A percentile compares a stretch with the other conserved stretches of the same genome.
phyloP scores from a whole-genome alignment of 805 yeast genomes.

The Schizosaccharomyces cryophilus region DNA sequence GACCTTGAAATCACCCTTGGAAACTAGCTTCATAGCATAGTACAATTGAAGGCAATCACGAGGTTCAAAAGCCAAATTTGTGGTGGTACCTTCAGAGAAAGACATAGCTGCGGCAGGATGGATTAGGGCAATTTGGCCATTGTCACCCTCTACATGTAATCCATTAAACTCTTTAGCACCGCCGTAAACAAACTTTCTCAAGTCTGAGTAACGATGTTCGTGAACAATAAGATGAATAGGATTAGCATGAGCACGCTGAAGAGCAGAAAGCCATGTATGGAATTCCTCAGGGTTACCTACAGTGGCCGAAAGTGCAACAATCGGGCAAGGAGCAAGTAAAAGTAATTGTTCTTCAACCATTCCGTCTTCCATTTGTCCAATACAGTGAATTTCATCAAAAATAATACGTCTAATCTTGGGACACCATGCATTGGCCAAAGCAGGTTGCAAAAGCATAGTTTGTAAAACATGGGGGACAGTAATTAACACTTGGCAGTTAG shows the following conservation, averaged over 20 bases:
- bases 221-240: neutral
- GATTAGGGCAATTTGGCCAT: neutral
- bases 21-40: neutral
- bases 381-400: conserved; percentile 2
- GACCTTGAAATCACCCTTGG: conserved; percentile 1
- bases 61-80: neutral
- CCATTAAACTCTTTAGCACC: neutral
- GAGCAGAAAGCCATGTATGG: conserved; percentile 2
- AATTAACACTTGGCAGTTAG: neutral
- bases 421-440: conserved; percentile 1
- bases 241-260: neutral
- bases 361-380: conserved; percentile 2
- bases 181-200: conserved; percentile 1
- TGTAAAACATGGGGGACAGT: conserved; percentile 3
- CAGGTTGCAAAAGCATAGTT: neutral
- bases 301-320: conserved; percentile 2
- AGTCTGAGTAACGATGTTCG: neutral
- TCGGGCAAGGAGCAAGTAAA: neutral
- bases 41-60: neutral
- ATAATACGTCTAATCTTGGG: conserved; percentile 1
- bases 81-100: neutral
- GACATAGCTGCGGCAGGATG: conserved; percentile 3
- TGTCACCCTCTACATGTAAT: neutral
- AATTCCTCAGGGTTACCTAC: conserved; percentile 1
- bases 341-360: neutral